Evolutionary conservation across 352 stramenopile species (phyloP), one percentile per base, ranked within the genome.

Genomic region (Pilasporangium apinafurcum): DNA sequence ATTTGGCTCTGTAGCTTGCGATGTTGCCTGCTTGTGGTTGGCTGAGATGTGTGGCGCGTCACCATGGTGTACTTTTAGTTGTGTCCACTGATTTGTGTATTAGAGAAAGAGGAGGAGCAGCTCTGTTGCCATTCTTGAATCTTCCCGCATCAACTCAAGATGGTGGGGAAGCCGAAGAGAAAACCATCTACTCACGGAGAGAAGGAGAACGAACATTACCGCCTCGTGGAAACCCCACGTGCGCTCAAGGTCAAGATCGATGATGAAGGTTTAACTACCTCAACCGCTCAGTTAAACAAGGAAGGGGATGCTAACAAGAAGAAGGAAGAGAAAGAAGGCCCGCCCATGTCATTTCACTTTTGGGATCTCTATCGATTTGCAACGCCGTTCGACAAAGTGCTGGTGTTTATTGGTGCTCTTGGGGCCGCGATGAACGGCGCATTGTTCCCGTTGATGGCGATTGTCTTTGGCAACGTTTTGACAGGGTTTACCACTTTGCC

Each of bases 371-470:
- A 75, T 21, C 58, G 63, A 10, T 75, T 49, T 39, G 63, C 63
- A 8, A 75, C 59, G 21, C 18, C 50, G 2, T 40, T 49, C 5
- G 63, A 79, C 51, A 61, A 66, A 16, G 1, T 57, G 1, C 37
- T 70, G 25, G 46, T 78, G 6, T n/a, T 32, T 17, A 16, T 66
- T 10, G 58, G 59, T 12, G 21, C 65, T 10, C 9, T 65, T 31
- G 54, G 48, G 17, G 47, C 59, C 20, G 46, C 38, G 10, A 42
- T 44, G 8, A 74, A 78, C 39, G 65, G 66, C 29, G 54, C 48
- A 18, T 35, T 70, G 36, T 62, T 75, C 30, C 67, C 67, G 14
- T 47, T 62, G 26, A 76, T 80, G 68, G 59, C 61, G 1, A 41
- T 76, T 13, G 36, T 79, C 8, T 69, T 79, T 44, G 66, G 64